Evolutionary conservation across 257 asterid genomes (phyloP), one percentile per base, ranked within the genome.

Genomic region (Nyctanthes arbortristis): DNA sequence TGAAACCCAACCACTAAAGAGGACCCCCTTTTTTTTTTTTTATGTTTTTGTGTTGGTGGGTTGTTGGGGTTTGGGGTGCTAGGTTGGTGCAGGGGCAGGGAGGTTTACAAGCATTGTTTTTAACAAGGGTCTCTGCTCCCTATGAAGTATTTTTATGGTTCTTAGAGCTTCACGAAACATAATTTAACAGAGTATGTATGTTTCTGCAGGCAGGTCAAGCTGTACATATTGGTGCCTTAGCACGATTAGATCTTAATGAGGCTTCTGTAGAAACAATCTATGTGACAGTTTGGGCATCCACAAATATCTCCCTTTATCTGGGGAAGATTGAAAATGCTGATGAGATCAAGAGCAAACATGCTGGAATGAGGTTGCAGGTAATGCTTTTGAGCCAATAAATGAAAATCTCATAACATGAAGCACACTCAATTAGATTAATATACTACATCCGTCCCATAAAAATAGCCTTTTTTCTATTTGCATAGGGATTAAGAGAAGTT

Each of bases 281-380:
- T 13, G 85, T 91, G 35, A 87, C 97, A 2, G 78, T 91, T 20
- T 89, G 96, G 93, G 89, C 84, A 59, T 93, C 98, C 1, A 78
- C 89, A 4, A 91, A 83, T 32, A 84, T 86, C 62, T 84, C 98
- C 61, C 89, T 93, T 49, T 97, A 91, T 81, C 71, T 93, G 68
- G 98, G 97, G 20, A 93, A 91, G 83, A 80, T 74, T 0, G 98
- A 93, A 77, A 93, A 86, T 77, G 90, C 96, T 29, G 96, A 75
- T 33, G 98, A 93, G 69, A 86, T 83, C 62, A 89, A 73, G 84
- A 82, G 45, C 81, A 93, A 91, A 58, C 98, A 93, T 72, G 81
- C 84, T 63, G 98, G 98, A 60, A 77, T 82, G 29, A 83, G 96
- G 73, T 79, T 93, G 82, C 98, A 93, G 97, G 98, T 91, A 84